Evolutionary conservation across 495 filamentous ascomycete genomes (phyloP).

Genomic region (Monascus purpureus): DNA sequence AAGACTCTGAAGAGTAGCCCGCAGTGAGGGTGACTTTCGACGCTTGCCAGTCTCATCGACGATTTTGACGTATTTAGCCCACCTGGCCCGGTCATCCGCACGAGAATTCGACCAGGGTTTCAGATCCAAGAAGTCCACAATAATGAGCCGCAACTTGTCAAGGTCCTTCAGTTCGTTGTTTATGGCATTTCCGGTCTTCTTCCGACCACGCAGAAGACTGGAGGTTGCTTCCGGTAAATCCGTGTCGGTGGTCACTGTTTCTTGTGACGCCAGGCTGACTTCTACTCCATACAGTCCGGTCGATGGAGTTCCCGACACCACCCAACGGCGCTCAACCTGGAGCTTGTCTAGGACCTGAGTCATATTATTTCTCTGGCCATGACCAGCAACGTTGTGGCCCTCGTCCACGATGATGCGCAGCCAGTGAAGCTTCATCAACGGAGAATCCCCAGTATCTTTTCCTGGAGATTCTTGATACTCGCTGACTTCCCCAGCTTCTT

Average conservation of each 20-base stretch:
- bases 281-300: conserved; percentile 66
- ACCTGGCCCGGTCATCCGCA: conserved; percentile 40
- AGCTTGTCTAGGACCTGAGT: conserved; percentile 53
- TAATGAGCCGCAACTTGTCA: conserved; percentile 56
- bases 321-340: conserved; percentile 63
- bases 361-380: conserved; percentile 46
- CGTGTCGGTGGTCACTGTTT: conserved; percentile 25
- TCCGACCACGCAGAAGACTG: conserved; percentile 18
- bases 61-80: conserved; percentile 64
- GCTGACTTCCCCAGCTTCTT: conserved; percentile 29
- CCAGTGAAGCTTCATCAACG: conserved; percentile 61
- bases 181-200: conserved; percentile 21
- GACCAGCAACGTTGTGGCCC: conserved; percentile 63
- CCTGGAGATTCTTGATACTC: conserved; percentile 18
- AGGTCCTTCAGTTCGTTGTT: conserved; percentile 56
- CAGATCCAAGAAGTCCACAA: conserved; percentile 54
- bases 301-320: conserved; percentile 84
- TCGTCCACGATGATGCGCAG: conserved; percentile 84
- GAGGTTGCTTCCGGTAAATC: conserved; percentile 19
- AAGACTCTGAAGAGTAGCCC: conserved; percentile 54
- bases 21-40: conserved; percentile 48
- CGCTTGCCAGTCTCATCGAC: conserved; percentile 37
- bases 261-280: conserved; percentile 40
- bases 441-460: conserved; percentile 29
- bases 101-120: conserved; percentile 58